Evolutionary conservation across 2,329 filamentous ascomycete species (phyloP).

Genomic region (Drechslerella dactyloides): DNA sequence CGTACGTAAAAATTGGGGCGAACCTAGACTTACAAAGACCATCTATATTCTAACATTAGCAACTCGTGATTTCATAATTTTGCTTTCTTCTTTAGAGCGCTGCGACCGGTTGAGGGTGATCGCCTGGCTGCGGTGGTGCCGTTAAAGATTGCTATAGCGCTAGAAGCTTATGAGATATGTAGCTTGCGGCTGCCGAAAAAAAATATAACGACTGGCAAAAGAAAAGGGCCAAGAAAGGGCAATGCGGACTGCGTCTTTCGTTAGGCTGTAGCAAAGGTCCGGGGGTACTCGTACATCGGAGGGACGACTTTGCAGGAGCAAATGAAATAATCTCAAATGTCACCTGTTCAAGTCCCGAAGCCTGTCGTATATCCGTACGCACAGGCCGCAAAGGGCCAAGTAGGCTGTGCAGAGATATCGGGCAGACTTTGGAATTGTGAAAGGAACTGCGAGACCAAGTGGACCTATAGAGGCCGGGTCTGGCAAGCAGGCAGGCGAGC

Average conservation of each 20-base stretch:
- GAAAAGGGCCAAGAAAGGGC: slow-evolving; percentile 21
- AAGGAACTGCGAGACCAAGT: slow-evolving; percentile 11
- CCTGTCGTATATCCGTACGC: neutral
- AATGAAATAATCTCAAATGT: slow-evolving; percentile 40
- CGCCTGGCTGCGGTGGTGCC: slow-evolving; percentile 41
- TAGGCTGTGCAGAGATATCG: slow-evolving; percentile 42
- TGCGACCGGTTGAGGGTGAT: slow-evolving; percentile 40
- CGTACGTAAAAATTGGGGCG: slow-evolving; percentile 14
- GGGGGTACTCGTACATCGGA: slow-evolving; percentile 24
- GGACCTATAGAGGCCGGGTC: slow-evolving; percentile 9
- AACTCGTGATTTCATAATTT: slow-evolving; percentile 26
- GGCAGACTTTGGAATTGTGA: slow-evolving; percentile 15
- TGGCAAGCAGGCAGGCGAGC: neutral
- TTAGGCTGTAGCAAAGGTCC: slow-evolving; percentile 18
- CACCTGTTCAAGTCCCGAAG: slow-evolving; percentile 22
- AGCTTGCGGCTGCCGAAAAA: slow-evolving; percentile 25
- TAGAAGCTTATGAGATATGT: slow-evolving; percentile 48
- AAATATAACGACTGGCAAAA: slow-evolving; percentile 17
- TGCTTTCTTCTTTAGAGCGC: slow-evolving; percentile 21
- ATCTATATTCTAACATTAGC: slow-evolving; percentile 50
- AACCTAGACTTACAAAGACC: slow-evolving; percentile 37
- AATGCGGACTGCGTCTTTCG: slow-evolving; percentile 26
- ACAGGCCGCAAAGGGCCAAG: slow-evolving; percentile 12
- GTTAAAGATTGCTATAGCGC: slow-evolving; percentile 10
- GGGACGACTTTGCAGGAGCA: slow-evolving; percentile 9